A percentile compares a stretch with the other conserved stretches of the same genome.
Evolutionary conservation across 441 rosid genomes (phyloP).

Genomic region (Omphalea diandra): DNA sequence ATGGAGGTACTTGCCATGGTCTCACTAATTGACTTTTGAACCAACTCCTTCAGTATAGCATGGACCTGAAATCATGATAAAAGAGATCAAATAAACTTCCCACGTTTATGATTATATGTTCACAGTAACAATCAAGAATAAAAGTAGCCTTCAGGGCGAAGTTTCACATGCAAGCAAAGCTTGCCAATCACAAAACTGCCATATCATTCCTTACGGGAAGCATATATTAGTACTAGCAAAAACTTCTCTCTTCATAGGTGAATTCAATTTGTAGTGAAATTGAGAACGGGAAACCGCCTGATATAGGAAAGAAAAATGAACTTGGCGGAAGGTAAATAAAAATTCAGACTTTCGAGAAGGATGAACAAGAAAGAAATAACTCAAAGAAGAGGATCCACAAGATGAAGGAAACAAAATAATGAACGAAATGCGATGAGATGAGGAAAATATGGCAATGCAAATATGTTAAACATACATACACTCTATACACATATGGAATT

Average conservation of each 20-base stretch:
- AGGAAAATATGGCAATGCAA: slow-evolving; percentile 1
- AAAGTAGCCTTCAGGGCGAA: background rate
- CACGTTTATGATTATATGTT: too few relatives aligned
- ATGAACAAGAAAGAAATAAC: background rate
- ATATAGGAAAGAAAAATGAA: background rate
- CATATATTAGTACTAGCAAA: background rate
- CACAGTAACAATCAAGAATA: background rate
- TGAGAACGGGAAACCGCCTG: background rate
- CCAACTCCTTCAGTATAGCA: slow-evolving; percentile 74
- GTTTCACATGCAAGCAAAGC: background rate
- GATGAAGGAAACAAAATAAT: background rate
- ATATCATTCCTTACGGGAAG: background rate
- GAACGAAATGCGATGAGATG: background rate
- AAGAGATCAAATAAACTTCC: slow-evolving; percentile 5
- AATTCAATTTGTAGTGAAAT: background rate
- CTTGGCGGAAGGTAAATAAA: background rate
- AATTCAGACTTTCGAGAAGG: background rate
- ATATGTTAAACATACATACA: background rate
- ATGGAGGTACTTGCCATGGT: slow-evolving; percentile 47
- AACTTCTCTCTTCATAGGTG: background rate
- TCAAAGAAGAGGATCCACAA: background rate
- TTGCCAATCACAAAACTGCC: background rate
- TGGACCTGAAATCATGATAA: slow-evolving; percentile 53
- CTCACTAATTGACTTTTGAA: slow-evolving; percentile 65
- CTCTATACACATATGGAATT: background rate